These are phyloP conservation scores for Inga oerstediana DNA, from an alignment of 306 rosid species.

Conservation along the genomic window DNA sequence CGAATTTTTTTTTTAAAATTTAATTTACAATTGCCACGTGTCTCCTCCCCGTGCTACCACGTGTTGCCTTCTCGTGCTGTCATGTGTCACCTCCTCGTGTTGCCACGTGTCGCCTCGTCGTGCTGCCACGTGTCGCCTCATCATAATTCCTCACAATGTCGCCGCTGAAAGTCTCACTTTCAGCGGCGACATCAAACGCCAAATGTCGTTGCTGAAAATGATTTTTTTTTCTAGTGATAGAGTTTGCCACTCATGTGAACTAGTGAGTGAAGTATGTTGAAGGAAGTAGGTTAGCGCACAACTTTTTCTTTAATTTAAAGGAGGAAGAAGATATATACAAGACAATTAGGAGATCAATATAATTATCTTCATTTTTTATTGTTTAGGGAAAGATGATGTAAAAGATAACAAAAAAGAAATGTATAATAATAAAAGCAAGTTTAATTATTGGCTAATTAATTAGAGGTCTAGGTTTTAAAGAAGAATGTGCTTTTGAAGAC, in stretches of 20 bases:
- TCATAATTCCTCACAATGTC: no score
- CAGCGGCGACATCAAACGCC: no score
- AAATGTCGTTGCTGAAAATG: no score
- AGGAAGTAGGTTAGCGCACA: not conserved
- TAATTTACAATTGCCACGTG: no score
- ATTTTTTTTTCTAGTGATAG: no score
- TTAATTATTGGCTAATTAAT: not conserved
- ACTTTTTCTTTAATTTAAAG: not conserved
- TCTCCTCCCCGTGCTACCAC: no score
- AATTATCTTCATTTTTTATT: not conserved
- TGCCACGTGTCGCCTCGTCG: no score
- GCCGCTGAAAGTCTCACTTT: no score
- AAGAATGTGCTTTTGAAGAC: not conserved
- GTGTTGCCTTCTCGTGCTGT: no score
- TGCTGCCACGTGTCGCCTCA: no score
- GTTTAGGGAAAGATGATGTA: not conserved
- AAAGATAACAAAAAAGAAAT: not conserved
- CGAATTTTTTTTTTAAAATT: no score
- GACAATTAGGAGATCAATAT: not conserved
- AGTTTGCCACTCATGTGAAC: not conserved
- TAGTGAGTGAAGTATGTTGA: not conserved
- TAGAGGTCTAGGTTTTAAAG: not conserved
- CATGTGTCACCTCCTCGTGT: no score
- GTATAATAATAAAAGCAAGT: not conserved
- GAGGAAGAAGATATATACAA: not conserved